Conservation (phyloP, 306 rosid genomes). For the Vigna reflexopilosa region DNA sequence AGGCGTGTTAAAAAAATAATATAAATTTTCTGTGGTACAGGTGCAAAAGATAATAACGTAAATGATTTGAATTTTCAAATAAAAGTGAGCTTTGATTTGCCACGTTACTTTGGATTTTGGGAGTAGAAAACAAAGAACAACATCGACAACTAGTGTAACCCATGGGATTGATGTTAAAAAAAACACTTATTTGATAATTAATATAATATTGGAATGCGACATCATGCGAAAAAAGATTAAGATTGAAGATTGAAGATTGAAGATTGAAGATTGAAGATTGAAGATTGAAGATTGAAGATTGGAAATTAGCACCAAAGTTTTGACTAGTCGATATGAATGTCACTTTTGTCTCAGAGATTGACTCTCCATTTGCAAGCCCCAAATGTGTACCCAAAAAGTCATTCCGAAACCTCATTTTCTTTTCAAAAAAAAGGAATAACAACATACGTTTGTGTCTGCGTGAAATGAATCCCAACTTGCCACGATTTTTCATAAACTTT, state of each 20-base stretch:
- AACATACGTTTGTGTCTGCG: neutral
- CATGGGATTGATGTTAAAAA: neutral
- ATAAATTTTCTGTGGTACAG: too few relatives aligned
- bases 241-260: neutral
- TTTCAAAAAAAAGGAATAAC: neutral
- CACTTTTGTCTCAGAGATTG: neutral
- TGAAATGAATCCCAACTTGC: constrained; percentile 19
- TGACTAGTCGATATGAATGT: constrained; percentile 20
- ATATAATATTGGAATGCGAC: neutral
- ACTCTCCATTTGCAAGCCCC: constrained; percentile 34
- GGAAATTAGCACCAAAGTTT: constrained; percentile 12
- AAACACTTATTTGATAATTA: neutral
- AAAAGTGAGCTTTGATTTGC: neutral
- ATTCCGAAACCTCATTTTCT: constrained; percentile 6
- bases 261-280: neutral
- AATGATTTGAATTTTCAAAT: neutral
- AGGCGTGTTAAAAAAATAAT: too few relatives aligned
- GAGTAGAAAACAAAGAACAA: neutral
- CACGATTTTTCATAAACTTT: constrained; percentile 8
- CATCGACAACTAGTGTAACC: neutral
- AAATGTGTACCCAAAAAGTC: constrained; percentile 2
- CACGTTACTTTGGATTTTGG: neutral
- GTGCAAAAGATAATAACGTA: neutral
- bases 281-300: neutral
- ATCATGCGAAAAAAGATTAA: too few relatives aligned